Evolutionary conservation across 2,329 filamentous ascomycete genomes (phyloP), one percentile per base, ranked within the genome.

Genomic region (Ceratocystis albifundus): DNA sequence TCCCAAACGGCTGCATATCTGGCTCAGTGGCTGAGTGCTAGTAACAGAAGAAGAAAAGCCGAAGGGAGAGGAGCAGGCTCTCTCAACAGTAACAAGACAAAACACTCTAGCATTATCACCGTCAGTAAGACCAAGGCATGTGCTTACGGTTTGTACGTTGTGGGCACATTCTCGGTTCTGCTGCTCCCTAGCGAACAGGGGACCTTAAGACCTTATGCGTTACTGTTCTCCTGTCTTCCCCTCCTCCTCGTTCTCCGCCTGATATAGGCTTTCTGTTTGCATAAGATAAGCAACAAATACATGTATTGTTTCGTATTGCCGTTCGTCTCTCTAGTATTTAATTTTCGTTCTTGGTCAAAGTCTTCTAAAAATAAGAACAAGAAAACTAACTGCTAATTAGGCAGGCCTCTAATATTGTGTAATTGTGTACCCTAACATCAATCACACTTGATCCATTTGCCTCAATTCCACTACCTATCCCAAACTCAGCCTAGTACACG

Each of bases 221-320:
- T 36, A 59, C 36, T 59, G 55, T 36, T 28, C 48, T 25, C 48
- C 22, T 30, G 20, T 36, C 55, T 17, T 36, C 28, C 53, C 30
- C 48, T 53, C 30, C 48, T 53, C 48, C 48, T n/a, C 30, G 28
- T 59, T 25, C 55, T 36, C 28, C 55, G 55, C 28, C 55, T 59
- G 55, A 28, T 53, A 53, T 53, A 53, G 48, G 48, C 25, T 59
- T 15, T 36, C 55, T n/a, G 20, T 30, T 32, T 59, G 55, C 17
- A 36, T n/a, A 59, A 30, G 30, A 17, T 41, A 41, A 59, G 55
- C 55, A 59, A 36, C 36, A 59, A 41, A 36, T 59, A 20, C 4
- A 28, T 15, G 55, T 2, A 25, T 25, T 20, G 4, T 4, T 12
- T 53, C 20, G 3, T 53, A 15, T 2, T 41, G 36, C 15, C 36